Evolutionary conservation across 2,329 filamentous ascomycete genomes (phyloP).

Genomic region (Diaporthe humulicola): DNA sequence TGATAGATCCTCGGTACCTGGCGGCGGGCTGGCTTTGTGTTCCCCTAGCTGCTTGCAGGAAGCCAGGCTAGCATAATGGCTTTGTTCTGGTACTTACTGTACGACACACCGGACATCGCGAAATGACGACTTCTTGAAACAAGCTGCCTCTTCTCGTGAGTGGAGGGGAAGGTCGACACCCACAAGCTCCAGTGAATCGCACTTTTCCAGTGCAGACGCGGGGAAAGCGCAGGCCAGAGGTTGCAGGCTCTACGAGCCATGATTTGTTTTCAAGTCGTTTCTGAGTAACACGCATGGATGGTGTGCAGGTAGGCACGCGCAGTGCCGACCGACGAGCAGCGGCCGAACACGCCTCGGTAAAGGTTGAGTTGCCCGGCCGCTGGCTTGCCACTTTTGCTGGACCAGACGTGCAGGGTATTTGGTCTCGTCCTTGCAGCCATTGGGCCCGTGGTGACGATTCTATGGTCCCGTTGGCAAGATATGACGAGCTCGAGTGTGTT

Average conservation of each 20-base stretch:
- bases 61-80: conserved; percentile 8
- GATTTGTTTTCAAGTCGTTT: not conserved
- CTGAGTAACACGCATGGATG: not conserved
- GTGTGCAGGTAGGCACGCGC: not conserved
- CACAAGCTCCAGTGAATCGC: not conserved
- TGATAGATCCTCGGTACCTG: conserved; percentile 15
- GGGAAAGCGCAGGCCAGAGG: not conserved
- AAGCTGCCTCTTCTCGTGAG: conserved; percentile 9
- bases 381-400: not conserved
- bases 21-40: conserved; percentile 25
- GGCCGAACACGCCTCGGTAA: not conserved
- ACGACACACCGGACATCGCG: conserved; percentile 7
- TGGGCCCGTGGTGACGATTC: not conserved
- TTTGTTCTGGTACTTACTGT: conserved; percentile 26
- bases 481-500: not conserved
- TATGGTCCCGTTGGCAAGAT: not conserved
- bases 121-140: conserved; percentile 19
- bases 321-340: not conserved
- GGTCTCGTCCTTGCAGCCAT: not conserved
- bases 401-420: not conserved
- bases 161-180: not conserved
- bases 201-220: not conserved
- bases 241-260: not conserved
- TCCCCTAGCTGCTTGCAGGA: conserved; percentile 14
- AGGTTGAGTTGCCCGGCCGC: not conserved